Evolutionary conservation across 2,329 filamentous ascomycete species (phyloP), one percentile per base, ranked within the genome.

Genomic region (Colletotrichum kahawae): DNA sequence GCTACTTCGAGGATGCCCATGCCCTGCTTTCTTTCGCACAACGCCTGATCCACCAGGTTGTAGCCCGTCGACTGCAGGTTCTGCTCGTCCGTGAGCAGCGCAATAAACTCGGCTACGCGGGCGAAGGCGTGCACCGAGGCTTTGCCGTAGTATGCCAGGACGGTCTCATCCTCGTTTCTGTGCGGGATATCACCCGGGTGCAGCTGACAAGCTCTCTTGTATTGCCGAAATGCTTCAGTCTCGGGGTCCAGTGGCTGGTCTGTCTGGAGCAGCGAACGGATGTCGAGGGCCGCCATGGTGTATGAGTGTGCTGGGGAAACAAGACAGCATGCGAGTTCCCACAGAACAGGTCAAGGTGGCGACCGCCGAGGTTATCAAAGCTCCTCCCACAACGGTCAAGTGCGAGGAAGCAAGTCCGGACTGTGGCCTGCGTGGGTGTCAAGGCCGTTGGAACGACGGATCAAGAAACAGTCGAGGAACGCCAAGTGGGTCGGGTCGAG

Each of bases 1-100:
- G 70, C 62, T 43, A 62, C 60, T 31, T 75, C 72, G 21, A 75
- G 72, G 27, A 75, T 75, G 12, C 69, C 24, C 72, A 75, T 72
- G 43, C 71, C 68, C 18, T 72, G 59, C 18, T 51, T 67, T 16
- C 60, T 65, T 13, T 64, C 63, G 27, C 69, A 60, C 13, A 67
- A 64, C 3, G 69, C 69, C 48, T 75, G 72, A 33, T 75, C 69
- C 34, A 71, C 69, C 21, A 75, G 66, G 34, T 34, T 72, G 48
- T 72, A 65, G 8, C 69, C 72, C 13, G 72, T 75, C 63, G 72
- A 72, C 27, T 67, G 64, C 29, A 75, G n/a, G 16, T 62, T 56
- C 14, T 75, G 54, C 9, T 75, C 70, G 21, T 67, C 57, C 63
- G 66, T 54, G 16, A 67, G 43, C 33, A 67, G 60, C 27, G 59